A percentile compares a stretch with the other conserved stretches of the same genome.
These are phyloP conservation scores for Aspergillus leporis DNA, from an alignment of 495 filamentous ascomycete genomes.

Conservation along the genomic window DNA sequence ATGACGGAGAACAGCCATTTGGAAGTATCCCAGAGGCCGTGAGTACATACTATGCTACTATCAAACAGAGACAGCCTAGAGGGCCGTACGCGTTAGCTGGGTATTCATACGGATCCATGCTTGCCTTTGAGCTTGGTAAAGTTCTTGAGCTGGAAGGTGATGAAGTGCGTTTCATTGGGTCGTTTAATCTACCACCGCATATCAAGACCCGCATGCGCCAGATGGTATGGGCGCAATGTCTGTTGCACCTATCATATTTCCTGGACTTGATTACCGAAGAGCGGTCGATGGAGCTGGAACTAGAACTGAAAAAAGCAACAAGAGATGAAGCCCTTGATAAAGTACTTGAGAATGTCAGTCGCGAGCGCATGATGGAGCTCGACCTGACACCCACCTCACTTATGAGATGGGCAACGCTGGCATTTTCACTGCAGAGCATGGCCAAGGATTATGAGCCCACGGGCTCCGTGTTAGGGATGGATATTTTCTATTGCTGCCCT, in stretches of 20 bases:
- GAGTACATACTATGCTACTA: constrained; percentile 41
- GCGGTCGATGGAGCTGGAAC: too few species aligned
- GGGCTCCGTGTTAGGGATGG: constrained; percentile 42
- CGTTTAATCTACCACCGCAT: constrained; percentile 48
- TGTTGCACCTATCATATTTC: constrained; percentile 53
- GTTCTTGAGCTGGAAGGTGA: constrained; percentile 36
- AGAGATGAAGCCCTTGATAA: background rate
- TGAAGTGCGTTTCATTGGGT: constrained; percentile 29
- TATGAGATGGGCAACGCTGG: constrained; percentile 43
- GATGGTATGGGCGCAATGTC: constrained; percentile 44
- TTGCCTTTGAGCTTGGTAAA: constrained; percentile 58
- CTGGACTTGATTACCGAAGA: constrained; percentile 44
- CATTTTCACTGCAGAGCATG: constrained; percentile 45
- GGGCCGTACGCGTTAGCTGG: constrained; percentile 60
- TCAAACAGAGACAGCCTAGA: constrained; percentile 46
- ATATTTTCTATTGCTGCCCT: constrained; percentile 52
- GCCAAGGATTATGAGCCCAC: constrained; percentile 52
- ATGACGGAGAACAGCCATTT: constrained; percentile 41
- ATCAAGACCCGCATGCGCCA: constrained; percentile 53
- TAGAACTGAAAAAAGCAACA: constrained; percentile 12
- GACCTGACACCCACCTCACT: constrained; percentile 31
- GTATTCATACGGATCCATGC: constrained; percentile 53
- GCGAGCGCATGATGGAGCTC: constrained; percentile 36
- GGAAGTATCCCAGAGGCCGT: constrained; percentile 32
- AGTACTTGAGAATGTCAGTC: constrained; percentile 9